Conservation (phyloP, 306 rosid species). For the Cicer cuneatum region DNA sequence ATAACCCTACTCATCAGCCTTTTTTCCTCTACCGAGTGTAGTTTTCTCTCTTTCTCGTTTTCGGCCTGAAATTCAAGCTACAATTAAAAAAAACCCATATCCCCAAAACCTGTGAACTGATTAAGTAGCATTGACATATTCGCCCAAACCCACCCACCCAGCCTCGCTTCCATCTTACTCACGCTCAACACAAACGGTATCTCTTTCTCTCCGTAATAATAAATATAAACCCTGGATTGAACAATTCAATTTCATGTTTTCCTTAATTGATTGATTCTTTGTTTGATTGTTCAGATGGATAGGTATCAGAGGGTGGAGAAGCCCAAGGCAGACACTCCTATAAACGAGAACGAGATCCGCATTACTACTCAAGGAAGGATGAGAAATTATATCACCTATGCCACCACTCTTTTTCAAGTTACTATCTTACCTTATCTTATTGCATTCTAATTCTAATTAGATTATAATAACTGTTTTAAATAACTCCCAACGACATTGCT, state of each 20-base stretch:
- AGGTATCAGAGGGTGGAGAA: constrained; percentile 94
- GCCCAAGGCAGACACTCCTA: constrained; percentile 67
- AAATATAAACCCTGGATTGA: constrained; percentile 42
- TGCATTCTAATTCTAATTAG: not conserved
- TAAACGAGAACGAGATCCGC: constrained; percentile 90
- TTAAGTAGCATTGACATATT: not conserved
- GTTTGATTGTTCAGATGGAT: constrained; percentile 58
- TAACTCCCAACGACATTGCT: too few relatives aligned
- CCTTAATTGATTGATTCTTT: not conserved
- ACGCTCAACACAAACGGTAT: constrained; percentile 32
- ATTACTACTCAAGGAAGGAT: constrained; percentile 88
- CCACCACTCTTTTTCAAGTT: constrained; percentile 88
- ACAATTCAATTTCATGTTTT: not conserved
- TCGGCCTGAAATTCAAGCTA: constrained; percentile 40
- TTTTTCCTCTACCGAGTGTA: not conserved
- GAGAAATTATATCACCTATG: constrained; percentile 86
- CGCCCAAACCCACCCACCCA: not conserved
- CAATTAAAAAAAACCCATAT: constrained; percentile 1
- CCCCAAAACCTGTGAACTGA: constrained; percentile 16
- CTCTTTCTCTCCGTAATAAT: not conserved
- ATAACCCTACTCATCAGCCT: constrained; percentile 57
- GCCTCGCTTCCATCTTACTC: constrained; percentile 29
- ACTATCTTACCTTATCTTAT: not conserved
- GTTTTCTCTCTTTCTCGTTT: not conserved
- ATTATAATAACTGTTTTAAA: not conserved